phyloP scores from a whole-genome alignment of 805 yeast species.

The Middelhovenomyces tepae region DNA sequence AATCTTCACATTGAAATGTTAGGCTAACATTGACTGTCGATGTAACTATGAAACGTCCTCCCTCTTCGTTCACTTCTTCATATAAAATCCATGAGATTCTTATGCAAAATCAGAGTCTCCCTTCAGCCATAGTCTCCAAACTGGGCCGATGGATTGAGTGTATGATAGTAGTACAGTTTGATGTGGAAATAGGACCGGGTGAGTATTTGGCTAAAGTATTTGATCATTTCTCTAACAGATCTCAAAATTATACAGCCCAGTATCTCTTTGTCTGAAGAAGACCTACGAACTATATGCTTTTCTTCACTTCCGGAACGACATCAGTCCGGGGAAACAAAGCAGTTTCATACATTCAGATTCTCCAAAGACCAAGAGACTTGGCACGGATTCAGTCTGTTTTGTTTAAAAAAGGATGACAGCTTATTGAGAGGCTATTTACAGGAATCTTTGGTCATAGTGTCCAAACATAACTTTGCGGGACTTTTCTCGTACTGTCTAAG shows the following conservation, averaged over 20 bases:
- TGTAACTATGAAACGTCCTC: too few relatives aligned
- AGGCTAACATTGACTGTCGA: too few relatives aligned
- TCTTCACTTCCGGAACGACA: slow-evolving; percentile 20
- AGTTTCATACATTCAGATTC: slow-evolving; percentile 15
- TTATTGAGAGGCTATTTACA: slow-evolving; percentile 19
- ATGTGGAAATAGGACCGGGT: slow-evolving; percentile 21
- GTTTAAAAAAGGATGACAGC: slow-evolving; percentile 13
- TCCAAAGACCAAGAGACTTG: slow-evolving; percentile 6
- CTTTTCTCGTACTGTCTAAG: slow-evolving; percentile 17
- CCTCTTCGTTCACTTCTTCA: slow-evolving; percentile 36
- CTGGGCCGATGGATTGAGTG: slow-evolving; percentile 14
- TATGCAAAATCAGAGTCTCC: slow-evolving; percentile 11
- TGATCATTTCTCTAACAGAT: too few relatives aligned
- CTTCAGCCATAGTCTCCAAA: slow-evolving; percentile 5
- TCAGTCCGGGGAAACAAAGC: slow-evolving; percentile 1
- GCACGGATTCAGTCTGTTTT: slow-evolving; percentile 17
- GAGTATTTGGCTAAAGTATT: too few relatives aligned
- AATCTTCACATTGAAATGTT: too few relatives aligned
- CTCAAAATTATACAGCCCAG: slow-evolving; percentile 22
- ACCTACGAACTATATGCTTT: slow-evolving; percentile 21
- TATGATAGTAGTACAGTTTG: slow-evolving; percentile 20
- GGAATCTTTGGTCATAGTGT: slow-evolving; percentile 19
- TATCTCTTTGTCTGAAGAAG: slow-evolving; percentile 19
- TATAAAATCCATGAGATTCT: slow-evolving; percentile 32
- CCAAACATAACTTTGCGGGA: slow-evolving; percentile 13